phyloP scores from a whole-genome alignment of 805 yeast species.

The Metschnikowia colocasiae region DNA sequence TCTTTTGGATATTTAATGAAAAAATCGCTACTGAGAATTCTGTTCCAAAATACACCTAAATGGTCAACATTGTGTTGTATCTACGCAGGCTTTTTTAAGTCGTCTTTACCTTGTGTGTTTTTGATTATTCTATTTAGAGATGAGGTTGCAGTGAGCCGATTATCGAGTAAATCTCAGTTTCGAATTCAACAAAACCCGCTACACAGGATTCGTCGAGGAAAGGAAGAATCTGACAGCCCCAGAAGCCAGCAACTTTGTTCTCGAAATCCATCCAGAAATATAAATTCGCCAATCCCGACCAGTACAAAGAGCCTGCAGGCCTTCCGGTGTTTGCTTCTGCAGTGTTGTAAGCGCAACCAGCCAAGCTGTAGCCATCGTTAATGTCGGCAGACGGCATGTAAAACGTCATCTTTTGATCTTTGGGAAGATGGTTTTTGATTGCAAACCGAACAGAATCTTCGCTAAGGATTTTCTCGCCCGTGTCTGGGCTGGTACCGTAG shows the following conservation, averaged over 20 bases:
- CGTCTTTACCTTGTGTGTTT: too few relatives aligned
- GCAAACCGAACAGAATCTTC: slow-evolving; percentile 32
- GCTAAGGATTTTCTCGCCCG: slow-evolving; percentile 27
- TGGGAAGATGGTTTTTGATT: slow-evolving; percentile 30
- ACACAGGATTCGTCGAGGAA: slow-evolving; percentile 22
- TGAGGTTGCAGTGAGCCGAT: slow-evolving; percentile 5
- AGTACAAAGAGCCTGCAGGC: slow-evolving; percentile 32
- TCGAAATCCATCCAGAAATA: slow-evolving; percentile 40
- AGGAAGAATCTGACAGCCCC: slow-evolving; percentile 39
- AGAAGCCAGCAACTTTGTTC: slow-evolving; percentile 36
- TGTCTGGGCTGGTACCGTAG: slow-evolving; percentile 40
- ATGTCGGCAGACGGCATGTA: slow-evolving; percentile 18
- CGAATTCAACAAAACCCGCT: slow-evolving; percentile 14
- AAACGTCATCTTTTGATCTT: slow-evolving; percentile 17
- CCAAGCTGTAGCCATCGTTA: slow-evolving; percentile 31
- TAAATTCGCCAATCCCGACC: slow-evolving; percentile 41
- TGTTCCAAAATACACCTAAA: too few relatives aligned
- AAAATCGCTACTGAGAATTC: too few relatives aligned
- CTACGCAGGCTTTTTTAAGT: too few relatives aligned
- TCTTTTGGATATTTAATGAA: too few relatives aligned
- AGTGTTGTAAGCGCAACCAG: slow-evolving; percentile 29
- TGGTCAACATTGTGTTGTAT: too few relatives aligned
- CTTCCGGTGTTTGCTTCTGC: slow-evolving; percentile 32
- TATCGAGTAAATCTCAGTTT: slow-evolving; percentile 11
- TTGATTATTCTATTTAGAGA: neutral